Evolutionary conservation across 495 filamentous ascomycete genomes (phyloP).

Genomic region (Neurospora sp.): DNA sequence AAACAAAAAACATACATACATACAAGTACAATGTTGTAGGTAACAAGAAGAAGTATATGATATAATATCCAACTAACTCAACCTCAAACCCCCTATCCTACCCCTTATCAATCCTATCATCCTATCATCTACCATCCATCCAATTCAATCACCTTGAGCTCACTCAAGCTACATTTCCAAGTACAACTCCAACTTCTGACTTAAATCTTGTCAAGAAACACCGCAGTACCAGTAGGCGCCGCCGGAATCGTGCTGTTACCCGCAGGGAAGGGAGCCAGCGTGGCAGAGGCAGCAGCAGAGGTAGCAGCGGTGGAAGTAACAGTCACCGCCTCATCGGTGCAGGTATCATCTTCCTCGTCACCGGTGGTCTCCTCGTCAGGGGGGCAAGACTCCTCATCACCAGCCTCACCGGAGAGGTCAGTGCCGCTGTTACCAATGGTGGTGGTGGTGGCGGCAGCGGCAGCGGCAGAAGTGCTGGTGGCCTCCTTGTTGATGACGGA

Average conservation of each 20-base stretch:
- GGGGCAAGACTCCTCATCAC: conserved; percentile 1
- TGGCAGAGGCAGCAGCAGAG: conserved; percentile 9
- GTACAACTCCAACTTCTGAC: background rate
- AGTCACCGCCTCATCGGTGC: conserved; percentile 22
- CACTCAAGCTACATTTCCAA: too few species aligned
- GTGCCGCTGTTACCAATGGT: background rate
- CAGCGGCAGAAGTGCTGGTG: conserved; percentile 1
- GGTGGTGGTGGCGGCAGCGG: conserved; percentile 1
- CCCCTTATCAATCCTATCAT: background rate
- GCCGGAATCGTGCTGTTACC: conserved; percentile 16
- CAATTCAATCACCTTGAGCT: background rate
- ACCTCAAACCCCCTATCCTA: background rate
- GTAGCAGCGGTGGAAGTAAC: conserved; percentile 11
- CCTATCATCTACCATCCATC: background rate
- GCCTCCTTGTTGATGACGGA: background rate
- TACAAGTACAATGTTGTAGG: background rate
- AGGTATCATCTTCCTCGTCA: conserved; percentile 14
- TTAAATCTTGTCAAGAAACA: background rate
- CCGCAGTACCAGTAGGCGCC: background rate
- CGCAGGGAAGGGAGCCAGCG: conserved; percentile 22
- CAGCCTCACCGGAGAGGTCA: background rate
- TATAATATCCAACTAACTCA: background rate
- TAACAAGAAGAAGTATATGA: background rate
- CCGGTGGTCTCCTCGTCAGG: conserved; percentile 7
- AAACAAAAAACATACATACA: background rate